Base-by-base conservation (phyloP, 805 yeast genomes). In the Saturnispora sanitii region DNA sequence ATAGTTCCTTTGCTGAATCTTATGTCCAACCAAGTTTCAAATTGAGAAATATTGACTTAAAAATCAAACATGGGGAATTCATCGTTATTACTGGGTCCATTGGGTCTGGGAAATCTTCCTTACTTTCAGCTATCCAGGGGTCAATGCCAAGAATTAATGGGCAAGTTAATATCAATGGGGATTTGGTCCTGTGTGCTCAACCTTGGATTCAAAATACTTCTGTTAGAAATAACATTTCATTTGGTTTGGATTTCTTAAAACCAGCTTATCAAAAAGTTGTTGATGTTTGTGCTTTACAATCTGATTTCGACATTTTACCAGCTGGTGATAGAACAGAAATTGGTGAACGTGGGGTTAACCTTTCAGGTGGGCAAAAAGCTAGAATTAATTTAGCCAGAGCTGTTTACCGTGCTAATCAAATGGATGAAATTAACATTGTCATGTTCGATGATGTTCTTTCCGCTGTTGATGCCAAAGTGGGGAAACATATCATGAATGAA, bases 151-250 rank as follows among this genome's bases (percentile, higher is more conserved):
- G 74, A 48, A 56, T 58, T 0, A 32, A 49, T 0, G 95, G 95
- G 23, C 42, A 56, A 0, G 61, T 80, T 5, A 55, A 64, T 34
- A 60, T 78, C 4, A 69, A 67, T 43, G 92, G 90, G 1, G 60
- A 68, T 1, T 48, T 68, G 15, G 51, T 75, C 20, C 53, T 74
- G 49, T 50, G 70, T 70, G 47, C 60, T 2, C 42, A 40, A 9
- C 90, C 90, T n/a, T 85, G 95, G 95, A 75, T 84, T 35, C 90
- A 82, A 54, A 85, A 83, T 83, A 75, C 84, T 3, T 79, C 94
- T 0, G 79, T 85, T 18, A 71, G 73, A 51, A 84, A 81, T 16
- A 84, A 84, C 54, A 82, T 85, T 43, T 41, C 69, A 6, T 85
- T 84, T 59, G 94, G 94, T 1, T 33, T 43, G 11, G 46, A 58